Evolutionary conservation across 106 monocot species (phyloP).

Genomic region (Dendrobium huoshanense): DNA sequence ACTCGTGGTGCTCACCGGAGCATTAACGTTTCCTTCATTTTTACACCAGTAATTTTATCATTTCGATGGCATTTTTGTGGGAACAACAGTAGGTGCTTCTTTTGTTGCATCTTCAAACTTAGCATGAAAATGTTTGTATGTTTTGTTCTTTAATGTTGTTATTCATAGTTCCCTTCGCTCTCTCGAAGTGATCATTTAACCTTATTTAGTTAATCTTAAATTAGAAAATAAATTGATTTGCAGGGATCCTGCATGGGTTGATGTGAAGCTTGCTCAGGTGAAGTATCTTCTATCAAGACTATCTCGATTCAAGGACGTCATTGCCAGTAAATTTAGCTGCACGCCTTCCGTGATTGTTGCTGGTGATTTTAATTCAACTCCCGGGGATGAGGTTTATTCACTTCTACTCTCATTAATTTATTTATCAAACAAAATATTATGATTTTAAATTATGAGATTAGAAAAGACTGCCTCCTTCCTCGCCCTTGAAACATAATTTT

Average conservation of each 20-base stretch:
- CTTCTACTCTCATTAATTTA: no score
- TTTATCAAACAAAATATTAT: no score
- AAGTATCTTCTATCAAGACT: conserved; percentile 68
- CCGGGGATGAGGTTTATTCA: conserved; percentile 68
- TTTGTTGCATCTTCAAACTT: neutral
- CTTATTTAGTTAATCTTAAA: neutral
- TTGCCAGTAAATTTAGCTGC: conserved; percentile 42
- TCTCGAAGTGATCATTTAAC: neutral
- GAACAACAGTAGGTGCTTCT: no score
- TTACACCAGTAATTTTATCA: no score
- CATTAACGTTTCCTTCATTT: no score
- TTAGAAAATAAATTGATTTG: neutral
- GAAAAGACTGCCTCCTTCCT: no score
- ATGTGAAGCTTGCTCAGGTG: conserved; percentile 89
- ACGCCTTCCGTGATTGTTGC: conserved; percentile 60
- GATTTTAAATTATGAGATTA: no score
- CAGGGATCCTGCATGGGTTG: conserved; percentile 84
- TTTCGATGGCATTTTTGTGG: no score
- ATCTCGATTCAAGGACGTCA: conserved; percentile 36
- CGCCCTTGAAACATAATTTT: neutral
- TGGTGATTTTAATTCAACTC: conserved; percentile 94
- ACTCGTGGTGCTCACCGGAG: no score
- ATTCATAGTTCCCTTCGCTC: no score
- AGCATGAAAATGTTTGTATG: neutral
- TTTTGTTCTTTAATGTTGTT: neutral